These are phyloP conservation scores for Venturia pyrina DNA, from an alignment of 2,329 filamentous ascomycete species.

Conservation along the genomic window DNA sequence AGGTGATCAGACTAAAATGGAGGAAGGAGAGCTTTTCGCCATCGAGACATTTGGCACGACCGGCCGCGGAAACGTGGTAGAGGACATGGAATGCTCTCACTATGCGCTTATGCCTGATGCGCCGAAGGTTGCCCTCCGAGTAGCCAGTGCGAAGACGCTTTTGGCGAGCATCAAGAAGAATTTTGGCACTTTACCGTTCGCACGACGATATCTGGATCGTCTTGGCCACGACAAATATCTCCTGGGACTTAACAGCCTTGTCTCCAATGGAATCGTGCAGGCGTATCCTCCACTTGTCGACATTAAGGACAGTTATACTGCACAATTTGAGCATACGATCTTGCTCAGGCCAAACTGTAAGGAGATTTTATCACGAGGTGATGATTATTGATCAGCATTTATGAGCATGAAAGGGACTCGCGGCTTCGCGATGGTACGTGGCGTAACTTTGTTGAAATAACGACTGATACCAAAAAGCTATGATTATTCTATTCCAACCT, in stretches of 20 bases:
- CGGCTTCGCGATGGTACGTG: background rate
- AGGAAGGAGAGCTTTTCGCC: slow-evolving; percentile 89
- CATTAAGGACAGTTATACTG: slow-evolving; percentile 89
- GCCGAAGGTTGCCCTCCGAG: slow-evolving; percentile 62
- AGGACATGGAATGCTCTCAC: slow-evolving; percentile 80
- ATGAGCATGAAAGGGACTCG: background rate
- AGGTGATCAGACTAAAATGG: slow-evolving; percentile 87
- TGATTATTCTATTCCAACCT: background rate
- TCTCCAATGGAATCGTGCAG: slow-evolving; percentile 74
- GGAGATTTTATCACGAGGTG: slow-evolving; percentile 7
- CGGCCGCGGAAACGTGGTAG: slow-evolving; percentile 75
- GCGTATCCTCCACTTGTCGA: slow-evolving; percentile 83
- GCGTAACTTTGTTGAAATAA: background rate
- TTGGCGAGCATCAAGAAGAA: slow-evolving; percentile 91
- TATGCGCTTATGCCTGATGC: slow-evolving; percentile 70
- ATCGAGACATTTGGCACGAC: slow-evolving; percentile 96
- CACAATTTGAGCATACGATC: slow-evolving; percentile 70
- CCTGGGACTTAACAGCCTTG: slow-evolving; percentile 78
- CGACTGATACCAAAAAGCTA: background rate
- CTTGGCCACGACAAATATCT: slow-evolving; percentile 94
- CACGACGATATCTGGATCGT: slow-evolving; percentile 80
- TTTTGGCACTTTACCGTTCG: slow-evolving; percentile 87
- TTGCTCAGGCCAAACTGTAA: slow-evolving; percentile 14
- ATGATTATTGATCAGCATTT: slow-evolving; percentile 16
- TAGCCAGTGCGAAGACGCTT: slow-evolving; percentile 75